A percentile compares a stretch with the other conserved stretches of the same genome.
Evolutionary conservation across 495 filamentous ascomycete species (phyloP).

Genomic region (Penicillium argentinense): DNA sequence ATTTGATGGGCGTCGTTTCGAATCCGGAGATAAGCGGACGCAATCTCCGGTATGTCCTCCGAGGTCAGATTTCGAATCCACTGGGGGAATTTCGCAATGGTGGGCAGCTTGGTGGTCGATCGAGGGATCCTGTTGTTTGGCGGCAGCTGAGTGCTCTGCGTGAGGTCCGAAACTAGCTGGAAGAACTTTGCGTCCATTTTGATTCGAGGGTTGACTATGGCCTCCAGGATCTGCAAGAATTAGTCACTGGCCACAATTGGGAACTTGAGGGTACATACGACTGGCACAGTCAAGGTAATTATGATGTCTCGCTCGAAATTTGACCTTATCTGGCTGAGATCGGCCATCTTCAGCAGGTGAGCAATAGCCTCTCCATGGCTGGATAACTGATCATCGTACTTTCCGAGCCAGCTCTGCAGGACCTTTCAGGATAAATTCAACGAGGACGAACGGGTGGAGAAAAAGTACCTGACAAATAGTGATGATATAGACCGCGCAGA

Average conservation of each 20-base stretch:
- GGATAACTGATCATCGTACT: slow-evolving; percentile 12
- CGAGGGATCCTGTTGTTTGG: background rate
- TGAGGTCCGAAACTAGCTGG: slow-evolving; percentile 10
- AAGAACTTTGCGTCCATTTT: slow-evolving; percentile 23
- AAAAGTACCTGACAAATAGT: slow-evolving; percentile 40
- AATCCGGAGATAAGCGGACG: slow-evolving; percentile 15
- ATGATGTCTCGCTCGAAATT: slow-evolving; percentile 33
- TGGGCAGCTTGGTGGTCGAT: slow-evolving; percentile 11
- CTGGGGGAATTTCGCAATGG: slow-evolving; percentile 20
- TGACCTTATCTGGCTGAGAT: slow-evolving; percentile 19
- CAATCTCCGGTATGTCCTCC: slow-evolving; percentile 20
- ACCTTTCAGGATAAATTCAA: background rate
- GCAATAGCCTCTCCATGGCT: slow-evolving; percentile 35
- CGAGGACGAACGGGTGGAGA: background rate
- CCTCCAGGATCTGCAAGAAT: slow-evolving; percentile 32
- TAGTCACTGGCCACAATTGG: background rate
- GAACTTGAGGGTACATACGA: too few relatives aligned
- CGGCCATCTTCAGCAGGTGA: slow-evolving; percentile 29
- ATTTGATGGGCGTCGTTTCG: slow-evolving; percentile 13
- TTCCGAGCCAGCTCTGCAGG: slow-evolving; percentile 29
- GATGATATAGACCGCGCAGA: slow-evolving; percentile 42
- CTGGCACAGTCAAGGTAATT: slow-evolving; percentile 30
- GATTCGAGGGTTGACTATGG: slow-evolving; percentile 28
- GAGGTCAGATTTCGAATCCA: slow-evolving; percentile 19
- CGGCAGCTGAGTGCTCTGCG: background rate